Conservation (phyloP, 2,329 filamentous ascomycete species). For the Microsporum ferrugineum region DNA sequence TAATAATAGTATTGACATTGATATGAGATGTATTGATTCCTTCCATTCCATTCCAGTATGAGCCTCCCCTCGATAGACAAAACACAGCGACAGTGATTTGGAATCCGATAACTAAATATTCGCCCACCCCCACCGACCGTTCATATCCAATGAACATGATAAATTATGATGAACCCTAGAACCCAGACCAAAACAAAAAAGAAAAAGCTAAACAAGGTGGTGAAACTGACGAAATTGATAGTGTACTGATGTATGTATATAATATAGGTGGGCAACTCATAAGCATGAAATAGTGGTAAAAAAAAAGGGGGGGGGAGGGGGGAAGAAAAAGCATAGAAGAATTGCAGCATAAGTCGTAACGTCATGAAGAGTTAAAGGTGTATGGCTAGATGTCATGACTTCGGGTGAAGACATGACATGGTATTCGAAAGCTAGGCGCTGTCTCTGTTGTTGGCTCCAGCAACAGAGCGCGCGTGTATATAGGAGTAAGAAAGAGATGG, state of each 20-base stretch:
- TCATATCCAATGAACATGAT: constrained; percentile 3
- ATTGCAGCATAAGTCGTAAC: neutral
- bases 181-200: neutral
- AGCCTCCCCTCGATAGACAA: neutral
- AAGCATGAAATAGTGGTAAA: neutral
- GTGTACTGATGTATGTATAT: neutral
- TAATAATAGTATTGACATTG: neutral
- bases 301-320: neutral
- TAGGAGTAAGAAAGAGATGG: neutral
- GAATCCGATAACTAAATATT: neutral
- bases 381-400: neutral
- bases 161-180: neutral
- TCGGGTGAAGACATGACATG: neutral
- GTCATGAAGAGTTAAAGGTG: neutral
- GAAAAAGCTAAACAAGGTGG: neutral
- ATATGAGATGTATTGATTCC: constrained; percentile 1
- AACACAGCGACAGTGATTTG: neutral
- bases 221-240: neutral
- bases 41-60: constrained; percentile 1
- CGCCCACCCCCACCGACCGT: constrained; percentile 1
- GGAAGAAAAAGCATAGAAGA: neutral
- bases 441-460: neutral
- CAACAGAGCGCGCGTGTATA: neutral
- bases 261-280: neutral
- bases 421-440: neutral